These are phyloP conservation scores for Leucocoprinus sp. DNA, from an alignment of 768 basidiomycete genomes.

Conservation along the genomic window DNA sequence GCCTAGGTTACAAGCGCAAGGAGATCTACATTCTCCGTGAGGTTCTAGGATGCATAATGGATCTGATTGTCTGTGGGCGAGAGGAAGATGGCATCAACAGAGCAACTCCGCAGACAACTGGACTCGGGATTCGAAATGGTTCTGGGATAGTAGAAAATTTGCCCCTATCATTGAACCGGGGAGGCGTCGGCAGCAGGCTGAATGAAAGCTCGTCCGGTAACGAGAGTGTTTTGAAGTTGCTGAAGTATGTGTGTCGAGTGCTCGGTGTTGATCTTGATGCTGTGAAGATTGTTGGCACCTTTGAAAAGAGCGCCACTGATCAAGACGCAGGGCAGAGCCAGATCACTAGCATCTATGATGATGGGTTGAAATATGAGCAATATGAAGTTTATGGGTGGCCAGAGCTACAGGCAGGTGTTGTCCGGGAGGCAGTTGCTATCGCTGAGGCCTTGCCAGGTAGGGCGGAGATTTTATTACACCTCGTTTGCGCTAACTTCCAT, in stretches of 20 bases:
- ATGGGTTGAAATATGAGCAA: neutral
- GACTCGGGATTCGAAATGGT: constrained; percentile 41
- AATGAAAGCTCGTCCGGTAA: constrained; percentile 77
- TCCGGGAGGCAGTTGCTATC: constrained; percentile 86
- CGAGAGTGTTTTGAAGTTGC: constrained; percentile 64
- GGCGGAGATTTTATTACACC: constrained; percentile 13
- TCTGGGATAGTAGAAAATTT: constrained; percentile 22
- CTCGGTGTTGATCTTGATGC: constrained; percentile 79
- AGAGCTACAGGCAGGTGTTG: constrained; percentile 87
- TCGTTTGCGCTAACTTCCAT: neutral
- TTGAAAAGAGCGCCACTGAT: constrained; percentile 5
- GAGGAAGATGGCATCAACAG: constrained; percentile 56
- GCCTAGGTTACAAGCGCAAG: constrained; percentile 79
- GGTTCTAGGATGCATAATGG: constrained; percentile 76
- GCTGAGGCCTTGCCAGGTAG: constrained; percentile 86
- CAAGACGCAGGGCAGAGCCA: constrained; percentile 18
- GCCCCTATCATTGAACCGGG: constrained; percentile 23
- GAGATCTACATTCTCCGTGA: constrained; percentile 84
- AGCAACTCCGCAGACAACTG: constrained; percentile 32
- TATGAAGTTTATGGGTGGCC: constrained; percentile 80
- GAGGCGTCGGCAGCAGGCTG: constrained; percentile 60
- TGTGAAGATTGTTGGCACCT: constrained; percentile 40
- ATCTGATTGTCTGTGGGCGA: constrained; percentile 77
- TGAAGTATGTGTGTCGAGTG: constrained; percentile 67
- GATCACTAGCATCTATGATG: constrained; percentile 28